Evolutionary conservation across 495 filamentous ascomycete genomes (phyloP), one percentile per base, ranked within the genome.

Genomic region (Astrothelium macrocarpum): DNA sequence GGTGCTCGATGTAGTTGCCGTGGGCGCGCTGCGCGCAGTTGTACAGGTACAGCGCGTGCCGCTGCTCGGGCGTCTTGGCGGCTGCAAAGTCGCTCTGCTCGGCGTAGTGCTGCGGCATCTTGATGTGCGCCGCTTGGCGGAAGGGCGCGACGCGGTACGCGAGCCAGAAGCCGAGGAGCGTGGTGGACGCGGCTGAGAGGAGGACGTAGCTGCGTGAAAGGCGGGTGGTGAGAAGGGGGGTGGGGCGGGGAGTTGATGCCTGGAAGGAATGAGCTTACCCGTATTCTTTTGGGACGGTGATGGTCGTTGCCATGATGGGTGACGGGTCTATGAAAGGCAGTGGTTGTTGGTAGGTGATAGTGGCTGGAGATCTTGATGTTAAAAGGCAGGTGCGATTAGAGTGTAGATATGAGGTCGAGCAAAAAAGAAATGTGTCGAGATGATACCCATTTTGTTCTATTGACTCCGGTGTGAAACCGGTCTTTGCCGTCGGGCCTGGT

Each of bases 1-100:
- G 67, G 73, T 78, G 74, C 67, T 79, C 77, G 59, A 74, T 61
- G 68, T 62, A 76, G 69, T 78, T 78, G 53, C 62, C 68, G 65
- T 78, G 75, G 0, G 70, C 71, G 60, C 76, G 74, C 70, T 78
- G 77, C 14, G 74, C 73, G 70, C 74, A 73, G 70, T 78, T 79
- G 74, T 77, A 77, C 26, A 70, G 63, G 64, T 73, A 68, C 67
- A 75, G 68, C 0, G 65, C 70, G 61, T 73, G 67, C 49, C 72
- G 65, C 29, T 67, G 61, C 12, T 66, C 65, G 16, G 70, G 63
- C 16, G 46, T 42, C 5, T 67, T 64, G 23, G 71, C 63, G 20
- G 45, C 11, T 58, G 67, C 49, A 58, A 76, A 65, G 32, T 76
- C 71, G 61, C 60, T 39, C 63, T 73, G 71, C 59, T 75, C 72